Base-by-base conservation (phyloP, 345 rosid species). In the Kandelia obovata region DNA sequence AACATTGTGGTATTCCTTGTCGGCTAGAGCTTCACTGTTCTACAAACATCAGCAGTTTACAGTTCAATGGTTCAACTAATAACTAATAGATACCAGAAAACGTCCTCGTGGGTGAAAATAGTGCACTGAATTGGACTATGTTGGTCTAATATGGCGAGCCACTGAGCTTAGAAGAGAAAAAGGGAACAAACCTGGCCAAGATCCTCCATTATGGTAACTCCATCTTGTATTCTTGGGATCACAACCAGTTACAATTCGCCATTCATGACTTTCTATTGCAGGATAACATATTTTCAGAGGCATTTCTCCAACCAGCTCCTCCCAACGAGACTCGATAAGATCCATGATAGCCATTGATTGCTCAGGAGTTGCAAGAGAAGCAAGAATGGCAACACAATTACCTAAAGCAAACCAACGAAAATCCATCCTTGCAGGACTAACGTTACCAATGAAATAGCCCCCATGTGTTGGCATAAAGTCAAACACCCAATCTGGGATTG, bases 171-270 rank as follows among this genome's bases (percentile, higher is more conserved):
- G 4, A 43, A 43, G 49, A 43, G 49, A 43, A 43, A 39, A 39
- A 13, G 49, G 5, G 17, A 11, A 43, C 49, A 15, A 23, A 83
- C 92, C 92, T 79, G 92, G 92, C 92, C 92, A 87, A 70, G 92
- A 85, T 43, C 92, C 89, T 58, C 92, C 89, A 57, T 87, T 85
- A 63, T 87, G 92, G 72, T 87, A 87, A 68, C 89, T 87, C 89
- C 87, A 87, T 67, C 89, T 74, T 0, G 91, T 87, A 62, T 87
- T 87, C 76, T 87, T 85, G 37, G 87, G 89, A 70, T 87, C 92
- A 39, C 89, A 85, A 52, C 89, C 92, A 2, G 92, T 87, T 19
- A 85, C 83, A n/a, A 87, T 75, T 60, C 78, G 69, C 92, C 89
- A 85, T 43, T 85, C 92, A 27, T 87, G 92, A 37, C 76, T 67